Evolutionary conservation across 2,329 filamentous ascomycete species (phyloP), one percentile per base, ranked within the genome.

Genomic region (Nemania abortiva): DNA sequence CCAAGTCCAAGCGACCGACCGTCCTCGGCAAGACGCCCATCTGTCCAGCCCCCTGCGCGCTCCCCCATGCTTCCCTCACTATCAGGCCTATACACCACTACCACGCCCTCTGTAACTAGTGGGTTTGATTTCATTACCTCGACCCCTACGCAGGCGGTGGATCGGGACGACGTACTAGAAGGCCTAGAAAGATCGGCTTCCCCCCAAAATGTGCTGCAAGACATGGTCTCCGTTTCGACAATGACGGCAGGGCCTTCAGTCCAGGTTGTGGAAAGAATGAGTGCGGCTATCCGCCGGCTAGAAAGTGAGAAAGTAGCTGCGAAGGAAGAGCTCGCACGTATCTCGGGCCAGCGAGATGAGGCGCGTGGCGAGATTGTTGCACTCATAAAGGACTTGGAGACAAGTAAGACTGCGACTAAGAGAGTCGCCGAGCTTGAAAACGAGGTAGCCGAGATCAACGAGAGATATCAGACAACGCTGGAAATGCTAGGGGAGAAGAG

Each of bases 401-500:
- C 86, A 34, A 91, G 91, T 77, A 88, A 89, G 72, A 82, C 81
- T 1, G 87, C 88, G 2, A 87, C 89, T 15, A 80, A 83, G 61
- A 88, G 86, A 68, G 87, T 94, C 0, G 83, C 84, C 22, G 85
- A 87, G 68, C 80, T 98, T 15, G 91, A 97, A 79, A 82, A 81
- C 54, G 88, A 94, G 74, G 83, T 97, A 58, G 83, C 82, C 31
- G 88, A 89, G 50, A 84, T 98, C 72, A 90, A 93, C 76, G 84
- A 89, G 70, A 87, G 95, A 75, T 97, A 98, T 79, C 90, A 97
- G 78, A 96, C 94, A 15, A 97, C 94, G 68, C 84, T 99, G 62
- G 95, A 98, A 83, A 91, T 98, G 89, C 83, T 99, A 65, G 96
- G 96, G 1, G 96, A 99, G 87, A 97, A 97, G 88, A 97, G 94